Percentiles rank a stretch among this genome's conserved stretches.
Evolutionary conservation across 2,329 filamentous ascomycete species (phyloP).

Genomic region (Aureobasidium namibiae): DNA sequence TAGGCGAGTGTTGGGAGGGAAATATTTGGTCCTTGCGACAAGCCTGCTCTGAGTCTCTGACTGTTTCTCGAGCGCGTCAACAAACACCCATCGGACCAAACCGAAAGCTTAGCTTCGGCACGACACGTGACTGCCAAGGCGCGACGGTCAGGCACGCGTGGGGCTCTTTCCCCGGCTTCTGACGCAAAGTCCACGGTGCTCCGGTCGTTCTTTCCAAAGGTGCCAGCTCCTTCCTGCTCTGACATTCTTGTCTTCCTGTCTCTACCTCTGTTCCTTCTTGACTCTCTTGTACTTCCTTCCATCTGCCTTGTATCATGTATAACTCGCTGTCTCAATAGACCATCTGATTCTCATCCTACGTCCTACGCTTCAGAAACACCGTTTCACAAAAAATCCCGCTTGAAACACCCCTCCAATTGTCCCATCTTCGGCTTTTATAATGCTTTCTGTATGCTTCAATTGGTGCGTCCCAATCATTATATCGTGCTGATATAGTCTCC

Average conservation of each 20-base stretch:
- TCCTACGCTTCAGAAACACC: not conserved
- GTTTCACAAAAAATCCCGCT: not conserved
- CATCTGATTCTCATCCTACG: not conserved
- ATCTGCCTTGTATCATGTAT: not conserved
- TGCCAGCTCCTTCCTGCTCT: constrained; percentile 6
- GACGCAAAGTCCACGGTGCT: not conserved
- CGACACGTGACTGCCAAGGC: constrained; percentile 5
- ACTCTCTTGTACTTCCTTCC: too few species aligned
- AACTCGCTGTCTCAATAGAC: not conserved
- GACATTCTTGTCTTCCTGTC: not conserved
- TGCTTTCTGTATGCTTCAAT: not conserved
- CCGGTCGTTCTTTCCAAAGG: not conserved
- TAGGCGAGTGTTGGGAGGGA: not conserved
- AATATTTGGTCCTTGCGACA: too few species aligned
- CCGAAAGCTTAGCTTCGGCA: not conserved
- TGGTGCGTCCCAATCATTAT: too few species aligned
- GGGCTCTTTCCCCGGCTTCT: constrained; percentile 6
- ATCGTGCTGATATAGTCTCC: not conserved
- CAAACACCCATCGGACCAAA: not conserved
- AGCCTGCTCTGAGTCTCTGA: too few species aligned
- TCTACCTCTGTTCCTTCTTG: not conserved
- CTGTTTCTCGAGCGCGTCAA: not conserved
- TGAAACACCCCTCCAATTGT: not conserved
- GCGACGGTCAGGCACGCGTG: constrained; percentile 2
- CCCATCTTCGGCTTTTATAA: not conserved